Percentiles rank a stretch among this genome's conserved stretches.
These are phyloP conservation scores for Tolypocladium pustulatum DNA, from an alignment of 2,329 filamentous ascomycete species.

Conservation along the genomic window DNA sequence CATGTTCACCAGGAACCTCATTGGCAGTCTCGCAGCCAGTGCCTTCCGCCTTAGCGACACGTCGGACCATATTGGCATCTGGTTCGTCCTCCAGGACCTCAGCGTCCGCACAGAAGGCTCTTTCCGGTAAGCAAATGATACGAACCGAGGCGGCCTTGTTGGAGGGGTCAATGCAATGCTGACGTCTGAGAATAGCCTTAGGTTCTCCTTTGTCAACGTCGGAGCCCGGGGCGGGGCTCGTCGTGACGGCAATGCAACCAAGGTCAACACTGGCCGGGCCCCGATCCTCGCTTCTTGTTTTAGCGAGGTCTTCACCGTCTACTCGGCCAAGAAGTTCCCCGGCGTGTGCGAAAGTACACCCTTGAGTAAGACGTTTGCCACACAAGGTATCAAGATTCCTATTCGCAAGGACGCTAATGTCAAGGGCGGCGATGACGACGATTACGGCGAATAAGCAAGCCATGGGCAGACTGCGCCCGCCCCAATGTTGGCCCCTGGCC, in stretches of 20 bases:
- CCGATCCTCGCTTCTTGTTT: conserved; percentile 79
- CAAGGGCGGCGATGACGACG: conserved; percentile 42
- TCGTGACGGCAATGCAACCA: conserved; percentile 26
- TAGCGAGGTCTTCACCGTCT: conserved; percentile 85
- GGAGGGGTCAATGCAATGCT: conserved; percentile 4
- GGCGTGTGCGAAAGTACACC: conserved; percentile 91
- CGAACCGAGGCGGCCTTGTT: neutral
- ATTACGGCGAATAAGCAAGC: conserved; percentile 22
- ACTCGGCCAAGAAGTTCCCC: conserved; percentile 95
- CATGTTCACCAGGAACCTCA: conserved; percentile 92
- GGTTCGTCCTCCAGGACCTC: conserved; percentile 94
- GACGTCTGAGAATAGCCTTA: conserved; percentile 32
- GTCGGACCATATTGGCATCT: conserved; percentile 74
- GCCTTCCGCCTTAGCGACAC: conserved; percentile 75
- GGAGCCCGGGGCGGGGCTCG: conserved; percentile 36
- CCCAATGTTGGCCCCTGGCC: neutral
- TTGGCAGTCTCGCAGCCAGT: conserved; percentile 82
- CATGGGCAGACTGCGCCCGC: neutral
- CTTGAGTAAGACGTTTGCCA: conserved; percentile 85
- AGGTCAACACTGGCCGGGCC: conserved; percentile 63
- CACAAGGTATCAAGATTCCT: conserved; percentile 92
- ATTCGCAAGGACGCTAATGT: conserved; percentile 74
- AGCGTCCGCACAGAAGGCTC: conserved; percentile 87
- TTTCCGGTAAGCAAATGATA: conserved; percentile 55
- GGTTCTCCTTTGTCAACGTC: conserved; percentile 77